Evolutionary conservation across 1,139 yeast genomes (phyloP).

Genomic region (Debaryomyces sp.): DNA sequence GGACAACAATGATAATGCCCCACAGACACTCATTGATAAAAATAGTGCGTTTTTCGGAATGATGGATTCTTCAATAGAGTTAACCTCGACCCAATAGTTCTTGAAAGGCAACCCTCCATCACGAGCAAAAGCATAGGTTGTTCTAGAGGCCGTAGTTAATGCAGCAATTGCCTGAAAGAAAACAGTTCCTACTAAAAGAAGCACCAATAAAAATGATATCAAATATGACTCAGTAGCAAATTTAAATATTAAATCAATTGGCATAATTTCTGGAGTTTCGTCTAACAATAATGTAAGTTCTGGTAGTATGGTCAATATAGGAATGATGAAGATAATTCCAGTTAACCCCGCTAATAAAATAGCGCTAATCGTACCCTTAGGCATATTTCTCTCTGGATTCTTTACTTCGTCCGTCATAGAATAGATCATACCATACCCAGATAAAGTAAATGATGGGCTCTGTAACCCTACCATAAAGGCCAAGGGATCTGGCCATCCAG

Average conservation of each 20-base stretch:
- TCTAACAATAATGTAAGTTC: conserved; percentile 59
- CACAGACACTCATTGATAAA: conserved; percentile 68
- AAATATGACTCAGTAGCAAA: conserved; percentile 68
- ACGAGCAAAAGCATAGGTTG: conserved; percentile 84
- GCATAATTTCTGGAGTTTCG: conserved; percentile 65
- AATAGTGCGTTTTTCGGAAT: conserved; percentile 76
- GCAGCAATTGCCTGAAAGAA: conserved; percentile 80
- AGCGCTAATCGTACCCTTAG: conserved; percentile 73
- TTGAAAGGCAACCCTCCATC: conserved; percentile 84
- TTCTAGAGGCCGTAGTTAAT: conserved; percentile 83
- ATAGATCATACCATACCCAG: conserved; percentile 82
- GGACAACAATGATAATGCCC: conserved; percentile 63
- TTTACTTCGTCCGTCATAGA: conserved; percentile 84
- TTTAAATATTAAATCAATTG: conserved; percentile 67
- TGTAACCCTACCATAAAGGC: conserved; percentile 78
- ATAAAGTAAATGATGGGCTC: conserved; percentile 75
- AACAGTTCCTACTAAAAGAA: conserved; percentile 71
- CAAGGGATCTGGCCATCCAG: conserved; percentile 70
- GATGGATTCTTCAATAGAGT: conserved; percentile 54
- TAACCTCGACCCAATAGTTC: conserved; percentile 65
- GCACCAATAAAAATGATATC: conserved; percentile 66
- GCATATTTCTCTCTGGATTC: conserved; percentile 72
- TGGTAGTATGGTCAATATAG: conserved; percentile 71
- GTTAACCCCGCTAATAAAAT: conserved; percentile 65
- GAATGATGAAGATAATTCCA: conserved; percentile 73